These are phyloP conservation scores for Myriosclerotinia scirpicola DNA, from an alignment of 2,329 filamentous ascomycete species.

Conservation along the genomic window DNA sequence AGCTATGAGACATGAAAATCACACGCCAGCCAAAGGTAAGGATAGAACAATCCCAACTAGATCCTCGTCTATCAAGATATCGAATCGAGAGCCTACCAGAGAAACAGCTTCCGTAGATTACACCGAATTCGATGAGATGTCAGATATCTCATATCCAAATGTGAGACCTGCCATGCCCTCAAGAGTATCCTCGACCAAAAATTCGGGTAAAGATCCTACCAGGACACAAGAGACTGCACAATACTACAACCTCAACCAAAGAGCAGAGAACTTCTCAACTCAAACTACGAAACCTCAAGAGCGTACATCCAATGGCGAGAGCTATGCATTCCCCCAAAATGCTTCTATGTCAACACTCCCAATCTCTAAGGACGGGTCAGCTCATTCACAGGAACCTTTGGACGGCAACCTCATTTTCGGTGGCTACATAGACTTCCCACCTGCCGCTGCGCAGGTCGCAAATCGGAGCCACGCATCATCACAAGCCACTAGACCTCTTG, in stretches of 20 bases:
- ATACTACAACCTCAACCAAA: not conserved
- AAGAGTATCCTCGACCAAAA: not conserved
- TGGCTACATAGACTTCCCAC: not conserved
- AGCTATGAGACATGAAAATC: not conserved
- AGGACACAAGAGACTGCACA: not conserved
- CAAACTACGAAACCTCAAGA: not conserved
- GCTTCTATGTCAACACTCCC: not conserved
- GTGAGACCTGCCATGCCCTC: not conserved
- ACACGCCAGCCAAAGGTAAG: no score
- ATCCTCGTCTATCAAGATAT: not conserved
- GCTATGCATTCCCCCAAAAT: not conserved
- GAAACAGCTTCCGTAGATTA: not conserved
- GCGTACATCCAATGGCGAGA: no score
- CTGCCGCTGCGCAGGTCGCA: not conserved
- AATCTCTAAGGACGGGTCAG: not conserved
- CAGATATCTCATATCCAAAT: not conserved
- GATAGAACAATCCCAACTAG: not conserved
- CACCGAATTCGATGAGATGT: not conserved
- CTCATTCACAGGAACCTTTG: not conserved
- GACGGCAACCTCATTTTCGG: not conserved
- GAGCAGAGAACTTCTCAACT: not conserved
- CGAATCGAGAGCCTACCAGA: not conserved
- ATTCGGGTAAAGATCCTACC: not conserved
- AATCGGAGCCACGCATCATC: not conserved
- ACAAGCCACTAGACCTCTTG: not conserved